Base-by-base conservation (phyloP, 805 yeast species). In the Debaryomyces maramus region DNA sequence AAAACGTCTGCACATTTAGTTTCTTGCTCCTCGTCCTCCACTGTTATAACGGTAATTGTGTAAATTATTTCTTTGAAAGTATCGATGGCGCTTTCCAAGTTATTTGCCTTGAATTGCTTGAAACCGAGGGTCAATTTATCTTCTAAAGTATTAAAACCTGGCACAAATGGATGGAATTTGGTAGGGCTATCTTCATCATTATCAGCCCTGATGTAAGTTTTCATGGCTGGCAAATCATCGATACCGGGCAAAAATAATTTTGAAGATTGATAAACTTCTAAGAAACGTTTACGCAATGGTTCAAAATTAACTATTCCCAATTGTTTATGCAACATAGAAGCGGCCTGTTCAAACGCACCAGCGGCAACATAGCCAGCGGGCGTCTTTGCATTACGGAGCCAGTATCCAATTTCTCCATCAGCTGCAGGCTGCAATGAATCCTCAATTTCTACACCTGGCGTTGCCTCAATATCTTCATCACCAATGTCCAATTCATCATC, bases 281-380 rank as follows among this genome's bases (percentile, higher is more conserved):
- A 51, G 70, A 93, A 93, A 45, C 96, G 77, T 20, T 73, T 59
- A 66, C 91, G 81, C 52, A 93, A 75, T 10, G 98, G 98, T 55
- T 83, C 95, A 60, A 95, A 91, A 51, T 87, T 75, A 19, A 79
- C 83, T 37, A 88, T 78, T 53, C 97, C 99, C 32, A 83, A 73
- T 65, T 95, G 99, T 56, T 91, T 85, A 70, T 84, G 81, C 54
- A 93, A 76, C 58, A 95, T 78, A 55, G 89, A 95, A 28, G 97
- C 93, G 27, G 98, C 99, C 39, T 91, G 85, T 50, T 89, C 97
- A 60, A 91, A 91, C 4, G 95, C 86, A 53, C 99, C 99, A 2
- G 97, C 89, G 2, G 99, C 97, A 55, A 85, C 89, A 53, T 88
- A 87, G 19, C 88, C 88, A 21, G 96, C 97, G 4, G 97, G 88